phyloP scores from a whole-genome alignment of 441 rosid species.

The Populus hybrid region DNA sequence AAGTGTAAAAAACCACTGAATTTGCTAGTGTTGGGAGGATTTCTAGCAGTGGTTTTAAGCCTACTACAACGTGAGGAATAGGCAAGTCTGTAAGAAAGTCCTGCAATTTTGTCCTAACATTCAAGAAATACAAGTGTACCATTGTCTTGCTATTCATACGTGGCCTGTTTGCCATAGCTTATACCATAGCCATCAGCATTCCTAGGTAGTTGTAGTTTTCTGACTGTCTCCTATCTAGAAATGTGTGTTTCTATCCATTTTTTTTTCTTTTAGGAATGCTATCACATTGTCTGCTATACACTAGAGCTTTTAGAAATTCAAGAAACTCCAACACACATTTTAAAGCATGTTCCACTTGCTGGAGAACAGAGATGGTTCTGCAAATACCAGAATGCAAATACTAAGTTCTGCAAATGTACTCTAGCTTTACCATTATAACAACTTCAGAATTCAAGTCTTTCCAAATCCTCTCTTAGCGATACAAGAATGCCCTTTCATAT shows the following conservation, averaged over 20 bases:
- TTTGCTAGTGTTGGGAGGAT: not conserved
- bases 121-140: not conserved
- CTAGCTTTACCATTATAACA: not conserved
- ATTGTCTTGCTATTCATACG: not conserved
- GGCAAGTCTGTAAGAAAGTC: not conserved
- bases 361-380: not conserved
- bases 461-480: not conserved
- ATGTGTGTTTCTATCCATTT: not conserved
- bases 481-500: not conserved
- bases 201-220: not conserved
- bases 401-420: not conserved
- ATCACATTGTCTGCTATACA: not conserved
- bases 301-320: not conserved
- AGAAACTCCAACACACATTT: not conserved
- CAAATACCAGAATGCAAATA: not conserved
- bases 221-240: not conserved
- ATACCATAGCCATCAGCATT: not conserved
- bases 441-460: not conserved
- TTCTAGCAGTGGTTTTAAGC: not conserved
- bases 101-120: not conserved
- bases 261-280: not conserved
- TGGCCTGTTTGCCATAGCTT: not conserved
- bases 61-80: not conserved
- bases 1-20: too few species aligned
- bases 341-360: not conserved